Base-by-base conservation (phyloP, 208 protist species). In the Trypanosoma grayi region DNA sequence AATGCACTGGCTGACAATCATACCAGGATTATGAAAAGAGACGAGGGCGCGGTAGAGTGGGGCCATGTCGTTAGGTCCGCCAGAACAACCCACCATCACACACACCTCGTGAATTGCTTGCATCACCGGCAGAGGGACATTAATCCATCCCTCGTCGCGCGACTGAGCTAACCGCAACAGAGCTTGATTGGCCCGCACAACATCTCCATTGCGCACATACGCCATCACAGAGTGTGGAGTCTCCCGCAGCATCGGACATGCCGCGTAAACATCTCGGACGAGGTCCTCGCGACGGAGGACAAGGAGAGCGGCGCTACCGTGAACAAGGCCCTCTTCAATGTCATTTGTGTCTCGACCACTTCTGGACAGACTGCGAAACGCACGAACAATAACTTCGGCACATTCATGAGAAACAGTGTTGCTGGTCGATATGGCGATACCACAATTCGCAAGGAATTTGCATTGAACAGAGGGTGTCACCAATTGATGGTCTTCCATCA, bases 361-460 rank as follows among this genome's bases (percentile, higher is more conserved):
- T 25, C 46, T 41, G 16, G 67, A 27, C 1, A 90, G 61, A 20
- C n/a, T 48, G 5, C 14, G 8, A 41, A 72, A 70, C 0, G 76
- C 83, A 46, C 73, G 75, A 56, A 75, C 37, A 27, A 85, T 40
- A 4, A 70, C 47, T 2, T 50, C 57, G 10, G 46, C 34, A 44
- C 40, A 53, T 44, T 61, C n/a, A 25, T 45, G 6, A 31, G 58
- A 18, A 30, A 78, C 41, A 46, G 22, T 47, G 28, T 43, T 36
- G 57, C 44, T 61, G 27, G 41, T 27, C 7, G 47, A 22, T 36
- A 59, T 24, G 37, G 73, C 75, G 13, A 83, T 64, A 40, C 87
- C 79, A 43, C 81, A 89, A 72, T 88, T 75, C n/a, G 81, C 74
- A 27, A 93, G 75, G 54, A 93, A 90, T 43, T 84, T 84, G 50